Conservation (phyloP, 208 protist species). For the Porcisia hertigi region DNA sequence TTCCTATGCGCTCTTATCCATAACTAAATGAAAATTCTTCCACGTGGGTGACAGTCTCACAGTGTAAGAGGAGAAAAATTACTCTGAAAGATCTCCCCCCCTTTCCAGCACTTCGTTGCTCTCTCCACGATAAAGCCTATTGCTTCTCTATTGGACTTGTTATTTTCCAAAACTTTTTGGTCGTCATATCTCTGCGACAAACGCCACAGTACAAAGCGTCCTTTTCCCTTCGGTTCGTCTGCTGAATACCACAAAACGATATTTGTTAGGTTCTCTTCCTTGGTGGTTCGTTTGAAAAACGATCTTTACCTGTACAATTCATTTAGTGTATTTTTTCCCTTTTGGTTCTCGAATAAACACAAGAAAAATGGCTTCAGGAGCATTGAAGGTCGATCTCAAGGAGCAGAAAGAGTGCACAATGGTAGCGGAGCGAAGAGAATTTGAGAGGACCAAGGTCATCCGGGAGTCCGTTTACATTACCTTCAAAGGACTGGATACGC, state of each 20-base stretch:
- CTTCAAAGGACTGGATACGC: conserved; percentile 53
- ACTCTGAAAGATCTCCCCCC: neutral
- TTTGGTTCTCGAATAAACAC: neutral
- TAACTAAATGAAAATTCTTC: neutral
- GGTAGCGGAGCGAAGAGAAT: conserved; percentile 41
- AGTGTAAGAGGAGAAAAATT: neutral
- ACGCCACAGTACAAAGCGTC: neutral
- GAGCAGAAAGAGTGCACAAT: conserved; percentile 41
- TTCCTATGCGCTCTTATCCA: too few species aligned
- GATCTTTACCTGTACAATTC: neutral
- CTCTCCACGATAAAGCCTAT: neutral
- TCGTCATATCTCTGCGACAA: neutral
- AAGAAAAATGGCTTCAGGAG: conserved; percentile 26
- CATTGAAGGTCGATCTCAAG: neutral
- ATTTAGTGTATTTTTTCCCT: neutral
- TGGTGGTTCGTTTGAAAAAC: neutral
- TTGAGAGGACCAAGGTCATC: conserved; percentile 50
- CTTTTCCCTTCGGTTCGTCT: neutral
- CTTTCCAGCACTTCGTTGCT: neutral
- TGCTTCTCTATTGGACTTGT: neutral
- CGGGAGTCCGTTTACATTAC: conserved; percentile 34
- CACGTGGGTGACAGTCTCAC: neutral
- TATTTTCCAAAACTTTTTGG: neutral
- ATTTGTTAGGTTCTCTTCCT: neutral
- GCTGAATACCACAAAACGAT: neutral